Conservation (phyloP, 805 yeast genomes). For the Pichia membranifaciens region DNA sequence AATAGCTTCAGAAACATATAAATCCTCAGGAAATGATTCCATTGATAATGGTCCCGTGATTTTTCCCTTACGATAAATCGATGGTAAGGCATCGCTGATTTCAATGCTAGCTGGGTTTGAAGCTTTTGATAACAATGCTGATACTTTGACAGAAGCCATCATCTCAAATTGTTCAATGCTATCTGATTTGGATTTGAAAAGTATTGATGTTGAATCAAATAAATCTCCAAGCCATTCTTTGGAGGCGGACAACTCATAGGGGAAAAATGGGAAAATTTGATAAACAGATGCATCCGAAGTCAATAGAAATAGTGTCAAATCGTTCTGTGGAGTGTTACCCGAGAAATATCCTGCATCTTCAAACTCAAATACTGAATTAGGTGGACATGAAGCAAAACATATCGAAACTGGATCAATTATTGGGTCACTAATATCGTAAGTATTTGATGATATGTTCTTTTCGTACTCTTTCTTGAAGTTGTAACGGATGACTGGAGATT, state of each 20-base stretch:
- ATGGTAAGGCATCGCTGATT: constrained; percentile 15
- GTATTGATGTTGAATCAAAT: constrained; percentile 23
- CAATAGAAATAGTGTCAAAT: constrained; percentile 47
- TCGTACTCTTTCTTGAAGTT: constrained; percentile 16
- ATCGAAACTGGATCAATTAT: constrained; percentile 36
- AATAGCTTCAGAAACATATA: constrained; percentile 43
- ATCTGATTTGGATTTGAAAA: constrained; percentile 22
- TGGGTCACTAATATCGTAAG: constrained; percentile 13
- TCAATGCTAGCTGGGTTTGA: constrained; percentile 9
- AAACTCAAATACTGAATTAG: background rate
- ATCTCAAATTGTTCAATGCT: constrained; percentile 8
- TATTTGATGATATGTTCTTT: constrained; percentile 22
- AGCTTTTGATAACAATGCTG: constrained; percentile 18
- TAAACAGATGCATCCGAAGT: constrained; percentile 55
- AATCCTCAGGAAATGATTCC: constrained; percentile 47
- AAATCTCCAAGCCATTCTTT: constrained; percentile 25
- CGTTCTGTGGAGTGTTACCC: constrained; percentile 15
- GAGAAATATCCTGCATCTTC: background rate
- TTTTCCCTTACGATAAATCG: constrained; percentile 18
- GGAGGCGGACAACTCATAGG: constrained; percentile 37
- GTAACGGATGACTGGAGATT: constrained; percentile 19
- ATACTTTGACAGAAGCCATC: constrained; percentile 23
- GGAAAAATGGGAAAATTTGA: constrained; percentile 59
- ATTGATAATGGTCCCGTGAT: constrained; percentile 47
- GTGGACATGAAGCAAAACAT: constrained; percentile 36